Evolutionary conservation across 768 basidiomycete species (phyloP).

Genomic region (Lyophyllum atratum): DNA sequence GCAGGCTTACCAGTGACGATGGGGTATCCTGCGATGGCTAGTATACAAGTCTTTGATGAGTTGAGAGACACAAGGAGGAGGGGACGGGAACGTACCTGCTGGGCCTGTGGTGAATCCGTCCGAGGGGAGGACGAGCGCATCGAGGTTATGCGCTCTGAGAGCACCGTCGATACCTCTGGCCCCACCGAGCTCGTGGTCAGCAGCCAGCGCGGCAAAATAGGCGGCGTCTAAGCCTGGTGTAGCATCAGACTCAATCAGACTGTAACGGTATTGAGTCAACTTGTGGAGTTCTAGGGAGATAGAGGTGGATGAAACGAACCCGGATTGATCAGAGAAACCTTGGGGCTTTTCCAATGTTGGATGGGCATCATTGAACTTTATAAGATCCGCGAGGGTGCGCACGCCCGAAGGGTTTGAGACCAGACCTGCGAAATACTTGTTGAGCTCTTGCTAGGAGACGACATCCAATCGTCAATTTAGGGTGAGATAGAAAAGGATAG

Average conservation of each 20-base stretch:
- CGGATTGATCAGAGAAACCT: slow-evolving; percentile 39
- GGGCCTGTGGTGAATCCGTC: slow-evolving; percentile 39
- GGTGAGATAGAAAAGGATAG: too few relatives aligned
- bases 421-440: slow-evolving; percentile 47
- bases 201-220: slow-evolving; percentile 45
- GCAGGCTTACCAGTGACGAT: slow-evolving; percentile 56
- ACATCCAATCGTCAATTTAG: neutral
- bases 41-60: slow-evolving; percentile 8
- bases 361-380: slow-evolving; percentile 56
- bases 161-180: slow-evolving; percentile 56
- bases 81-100: slow-evolving; percentile 29
- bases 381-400: slow-evolving; percentile 55
- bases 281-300: neutral
- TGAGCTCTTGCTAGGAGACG: slow-evolving; percentile 47
- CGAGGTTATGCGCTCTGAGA: slow-evolving; percentile 44
- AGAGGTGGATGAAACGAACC: slow-evolving; percentile 21
- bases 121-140: slow-evolving; percentile 55
- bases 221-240: slow-evolving; percentile 43
- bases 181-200: slow-evolving; percentile 47
- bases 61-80: neutral
- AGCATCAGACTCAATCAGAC: slow-evolving; percentile 30
- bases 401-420: slow-evolving; percentile 58
- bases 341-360: slow-evolving; percentile 48
- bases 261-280: slow-evolving; percentile 30
- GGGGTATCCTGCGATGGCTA: slow-evolving; percentile 66